Percentiles rank a stretch among this genome's conserved stretches.
Evolutionary conservation across 2,329 filamentous ascomycete genomes (phyloP).

Genomic region (Verruconis gallopava): DNA sequence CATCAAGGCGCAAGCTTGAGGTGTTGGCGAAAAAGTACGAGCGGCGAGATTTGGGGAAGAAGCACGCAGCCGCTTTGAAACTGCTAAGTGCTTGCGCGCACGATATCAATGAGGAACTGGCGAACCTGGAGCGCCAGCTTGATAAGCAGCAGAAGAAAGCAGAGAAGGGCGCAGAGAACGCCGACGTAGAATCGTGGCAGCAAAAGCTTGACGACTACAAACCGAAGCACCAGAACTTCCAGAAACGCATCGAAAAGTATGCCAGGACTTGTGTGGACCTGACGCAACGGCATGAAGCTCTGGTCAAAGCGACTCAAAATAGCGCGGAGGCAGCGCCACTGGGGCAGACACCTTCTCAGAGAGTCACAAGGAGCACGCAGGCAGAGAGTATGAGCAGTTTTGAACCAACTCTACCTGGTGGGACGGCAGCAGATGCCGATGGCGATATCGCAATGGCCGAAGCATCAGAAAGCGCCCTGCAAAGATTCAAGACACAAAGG

Average conservation of each 20-base stretch:
- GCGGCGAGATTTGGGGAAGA: background rate
- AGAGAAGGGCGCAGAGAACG: constrained; percentile 1
- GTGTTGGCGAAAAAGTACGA: background rate
- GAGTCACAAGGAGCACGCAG: background rate
- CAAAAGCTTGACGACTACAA: background rate
- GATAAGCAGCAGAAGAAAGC: constrained; percentile 3
- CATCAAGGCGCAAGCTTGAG: background rate
- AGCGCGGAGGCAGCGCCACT: background rate
- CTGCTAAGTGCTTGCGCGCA: constrained; percentile 5
- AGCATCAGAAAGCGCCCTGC: background rate
- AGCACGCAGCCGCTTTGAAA: constrained; percentile 3
- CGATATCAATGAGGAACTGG: constrained; percentile 4
- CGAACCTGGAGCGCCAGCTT: background rate
- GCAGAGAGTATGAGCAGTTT: background rate
- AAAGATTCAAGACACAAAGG: constrained; percentile 24
- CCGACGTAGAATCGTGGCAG: constrained; percentile 4
- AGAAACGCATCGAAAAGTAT: constrained; percentile 3
- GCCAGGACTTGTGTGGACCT: constrained; percentile 8
- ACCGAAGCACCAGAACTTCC: constrained; percentile 8
- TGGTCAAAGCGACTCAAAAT: background rate
- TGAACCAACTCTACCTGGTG: constrained; percentile 3
- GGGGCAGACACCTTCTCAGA: background rate
- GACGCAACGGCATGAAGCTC: constrained; percentile 2
- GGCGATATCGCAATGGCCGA: constrained; percentile 18
- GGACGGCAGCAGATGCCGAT: constrained; percentile 1